Conservation (phyloP, 2,329 filamentous ascomycete species). For the Fusarium sp. region DNA sequence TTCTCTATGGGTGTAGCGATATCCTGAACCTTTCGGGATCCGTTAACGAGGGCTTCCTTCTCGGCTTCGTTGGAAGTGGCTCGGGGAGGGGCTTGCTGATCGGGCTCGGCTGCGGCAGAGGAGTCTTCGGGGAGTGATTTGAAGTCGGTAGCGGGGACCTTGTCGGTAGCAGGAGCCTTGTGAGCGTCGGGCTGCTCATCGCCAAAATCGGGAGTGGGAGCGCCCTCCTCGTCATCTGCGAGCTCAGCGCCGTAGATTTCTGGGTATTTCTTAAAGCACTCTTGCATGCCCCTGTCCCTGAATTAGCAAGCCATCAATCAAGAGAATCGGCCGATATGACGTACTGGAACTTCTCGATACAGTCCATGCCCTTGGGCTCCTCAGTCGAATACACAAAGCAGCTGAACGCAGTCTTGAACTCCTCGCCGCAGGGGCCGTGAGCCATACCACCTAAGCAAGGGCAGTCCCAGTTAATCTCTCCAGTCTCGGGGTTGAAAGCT, state of each 20-base stretch:
- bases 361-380: slow-evolving; percentile 97
- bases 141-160: not conserved
- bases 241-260: slow-evolving; percentile 93
- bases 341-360: slow-evolving; percentile 97
- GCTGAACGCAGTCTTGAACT: slow-evolving; percentile 96
- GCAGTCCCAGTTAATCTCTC: slow-evolving; percentile 99
- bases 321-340: slow-evolving; percentile 49
- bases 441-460: slow-evolving; percentile 98
- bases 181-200: slow-evolving; percentile 43
- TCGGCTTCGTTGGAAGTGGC: not conserved
- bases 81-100: not conserved
- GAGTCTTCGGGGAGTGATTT: slow-evolving; percentile 6
- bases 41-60: not conserved
- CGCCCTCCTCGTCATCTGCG: slow-evolving; percentile 74
- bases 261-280: slow-evolving; percentile 93
- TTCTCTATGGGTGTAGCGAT: slow-evolving; percentile 25
- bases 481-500: slow-evolving; percentile 97
- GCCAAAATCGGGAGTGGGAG: slow-evolving; percentile 45
- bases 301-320: slow-evolving; percentile 40
- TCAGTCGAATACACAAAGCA: slow-evolving; percentile 97
- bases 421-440: slow-evolving; percentile 91
- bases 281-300: slow-evolving; percentile 84
- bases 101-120: not conserved
- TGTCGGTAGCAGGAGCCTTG: slow-evolving; percentile 7
- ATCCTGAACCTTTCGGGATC: slow-evolving; percentile 25